Conservation (phyloP, 768 basidiomycete genomes). For the Termitomyces titanicus region DNA sequence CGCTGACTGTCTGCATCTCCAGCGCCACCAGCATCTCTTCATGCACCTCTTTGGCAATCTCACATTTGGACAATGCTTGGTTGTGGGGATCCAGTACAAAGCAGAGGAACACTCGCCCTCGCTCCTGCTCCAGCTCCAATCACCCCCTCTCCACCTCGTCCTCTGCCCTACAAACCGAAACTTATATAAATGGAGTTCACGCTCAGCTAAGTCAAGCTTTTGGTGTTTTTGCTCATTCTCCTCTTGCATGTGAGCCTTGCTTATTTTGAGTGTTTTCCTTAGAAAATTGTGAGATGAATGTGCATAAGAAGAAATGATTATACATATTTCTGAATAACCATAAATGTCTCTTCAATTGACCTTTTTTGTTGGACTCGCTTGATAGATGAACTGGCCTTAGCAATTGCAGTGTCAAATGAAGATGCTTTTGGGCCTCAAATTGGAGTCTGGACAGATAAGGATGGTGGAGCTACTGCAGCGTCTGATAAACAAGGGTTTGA, state of each 20-base stretch:
- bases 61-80: too few relatives aligned
- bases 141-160: too few relatives aligned
- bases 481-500: too few relatives aligned
- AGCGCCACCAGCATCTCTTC: too few relatives aligned
- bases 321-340: not conserved
- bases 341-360: not conserved
- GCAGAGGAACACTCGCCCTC: too few relatives aligned
- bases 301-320: not conserved
- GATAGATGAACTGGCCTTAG: not conserved
- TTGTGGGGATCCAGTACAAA: too few relatives aligned
- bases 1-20: too few relatives aligned
- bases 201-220: not conserved
- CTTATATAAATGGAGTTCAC: not conserved
- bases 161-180: too few relatives aligned
- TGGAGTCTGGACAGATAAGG: not conserved
- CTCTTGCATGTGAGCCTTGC: not conserved
- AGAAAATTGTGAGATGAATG: not conserved
- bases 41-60: too few relatives aligned
- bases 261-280: not conserved
- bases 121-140: too few relatives aligned
- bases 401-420: not conserved
- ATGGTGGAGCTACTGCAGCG: not conserved
- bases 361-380: not conserved
- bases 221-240: not conserved
- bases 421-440: not conserved